A percentile compares a stretch with the other conserved stretches of the same genome.
Conservation (phyloP, 2,329 filamentous ascomycete species). For the Penicillium capsulatum region DNA sequence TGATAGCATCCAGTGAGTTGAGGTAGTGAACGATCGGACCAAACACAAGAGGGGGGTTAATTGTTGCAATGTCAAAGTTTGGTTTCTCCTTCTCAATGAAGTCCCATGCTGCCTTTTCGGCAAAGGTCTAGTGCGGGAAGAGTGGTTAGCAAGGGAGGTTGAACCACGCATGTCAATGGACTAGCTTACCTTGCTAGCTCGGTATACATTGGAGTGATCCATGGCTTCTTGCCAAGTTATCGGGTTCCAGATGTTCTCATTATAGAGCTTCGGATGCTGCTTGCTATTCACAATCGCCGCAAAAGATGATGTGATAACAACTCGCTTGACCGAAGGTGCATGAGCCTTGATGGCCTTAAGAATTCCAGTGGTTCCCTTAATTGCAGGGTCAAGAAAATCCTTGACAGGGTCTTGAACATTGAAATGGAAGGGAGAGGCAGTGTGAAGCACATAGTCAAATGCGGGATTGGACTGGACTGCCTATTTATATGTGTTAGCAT, state of each 20-base stretch:
- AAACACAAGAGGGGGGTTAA: conserved; percentile 61
- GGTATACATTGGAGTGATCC: conserved; percentile 38
- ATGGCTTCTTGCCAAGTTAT: conserved; percentile 42
- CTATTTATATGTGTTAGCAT: conserved; percentile 14
- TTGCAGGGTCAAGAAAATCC: conserved; percentile 56
- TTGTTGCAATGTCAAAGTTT: conserved; percentile 57
- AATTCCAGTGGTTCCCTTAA: conserved; percentile 61
- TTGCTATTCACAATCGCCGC: conserved; percentile 57
- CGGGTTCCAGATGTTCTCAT: conserved; percentile 43
- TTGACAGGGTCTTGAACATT: conserved; percentile 68
- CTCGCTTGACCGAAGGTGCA: conserved; percentile 65
- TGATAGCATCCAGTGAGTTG: conserved; percentile 59
- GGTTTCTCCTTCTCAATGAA: conserved; percentile 56
- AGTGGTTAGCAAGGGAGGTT: conserved; percentile 7
- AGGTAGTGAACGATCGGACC: conserved; percentile 63
- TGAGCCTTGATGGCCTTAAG: conserved; percentile 58
- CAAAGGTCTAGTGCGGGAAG: conserved; percentile 45
- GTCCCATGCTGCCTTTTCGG: conserved; percentile 64
- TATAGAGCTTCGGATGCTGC: conserved; percentile 34
- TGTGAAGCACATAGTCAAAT: conserved; percentile 71
- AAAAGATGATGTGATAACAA: conserved; percentile 67
- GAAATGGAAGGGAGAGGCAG: conserved; percentile 69
- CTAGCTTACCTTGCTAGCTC: conserved; percentile 51
- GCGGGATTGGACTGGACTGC: conserved; percentile 58
- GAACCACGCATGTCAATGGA: too few species aligned